These are phyloP conservation scores for Alternaria ventricosa DNA, from an alignment of 2,329 filamentous ascomycete species.

Conservation along the genomic window DNA sequence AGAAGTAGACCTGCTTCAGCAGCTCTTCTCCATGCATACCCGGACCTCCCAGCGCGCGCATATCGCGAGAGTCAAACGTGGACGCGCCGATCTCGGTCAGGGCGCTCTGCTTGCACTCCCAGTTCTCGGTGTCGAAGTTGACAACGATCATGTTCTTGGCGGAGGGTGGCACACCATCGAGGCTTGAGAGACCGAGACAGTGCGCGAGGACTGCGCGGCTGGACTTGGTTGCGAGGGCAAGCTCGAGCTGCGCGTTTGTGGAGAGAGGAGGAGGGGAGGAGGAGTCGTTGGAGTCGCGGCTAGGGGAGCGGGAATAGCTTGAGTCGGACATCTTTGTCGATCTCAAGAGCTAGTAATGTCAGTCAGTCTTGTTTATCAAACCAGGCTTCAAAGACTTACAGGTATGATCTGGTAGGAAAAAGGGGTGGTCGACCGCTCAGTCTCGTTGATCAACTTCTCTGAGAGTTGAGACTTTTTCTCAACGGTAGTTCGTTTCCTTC, in stretches of 20 bases:
- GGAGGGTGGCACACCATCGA: neutral
- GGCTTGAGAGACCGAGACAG: conserved; percentile 1
- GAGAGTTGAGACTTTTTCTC: neutral
- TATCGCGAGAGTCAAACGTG: conserved; percentile 16
- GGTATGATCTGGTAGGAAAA: neutral
- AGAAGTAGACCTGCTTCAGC: conserved; percentile 21
- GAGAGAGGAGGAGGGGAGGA: neutral
- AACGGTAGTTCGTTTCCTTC: neutral
- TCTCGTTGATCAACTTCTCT: neutral
- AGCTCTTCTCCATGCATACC: conserved; percentile 17
- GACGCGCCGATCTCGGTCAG: conserved; percentile 22
- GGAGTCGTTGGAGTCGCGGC: neutral
- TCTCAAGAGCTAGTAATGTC: neutral
- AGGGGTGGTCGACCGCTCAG: neutral
- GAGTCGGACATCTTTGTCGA: neutral
- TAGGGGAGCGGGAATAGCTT: neutral
- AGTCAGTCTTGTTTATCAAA: neutral
- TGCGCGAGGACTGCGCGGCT: neutral
- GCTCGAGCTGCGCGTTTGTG: neutral
- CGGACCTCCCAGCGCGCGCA: neutral
- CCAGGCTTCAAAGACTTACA: neutral
- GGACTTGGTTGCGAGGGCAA: neutral
- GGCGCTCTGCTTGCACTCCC: conserved; percentile 5
- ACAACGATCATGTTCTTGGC: conserved; percentile 11
- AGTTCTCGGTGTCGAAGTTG: conserved; percentile 19